Percentiles rank a stretch among this genome's conserved stretches.
phyloP scores from a whole-genome alignment of 352 stramenopile genomes.

The Pythium myriotylum region DNA sequence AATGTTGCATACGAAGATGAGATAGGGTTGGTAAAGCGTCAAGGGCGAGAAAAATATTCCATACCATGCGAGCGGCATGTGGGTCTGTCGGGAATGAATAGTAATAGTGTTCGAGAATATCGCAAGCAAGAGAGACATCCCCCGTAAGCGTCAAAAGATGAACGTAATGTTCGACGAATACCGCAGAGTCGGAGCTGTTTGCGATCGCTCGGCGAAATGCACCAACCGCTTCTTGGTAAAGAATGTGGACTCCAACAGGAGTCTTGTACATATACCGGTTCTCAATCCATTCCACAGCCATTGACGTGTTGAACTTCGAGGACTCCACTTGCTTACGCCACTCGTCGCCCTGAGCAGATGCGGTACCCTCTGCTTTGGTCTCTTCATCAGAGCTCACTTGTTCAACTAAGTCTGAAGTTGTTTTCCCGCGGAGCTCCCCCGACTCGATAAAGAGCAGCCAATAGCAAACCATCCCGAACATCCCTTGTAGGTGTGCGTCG shows the following conservation, averaged over 20 bases:
- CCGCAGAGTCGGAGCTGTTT: slow-evolving; percentile 48
- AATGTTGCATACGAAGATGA: no score
- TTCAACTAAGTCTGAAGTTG: slow-evolving; percentile 33
- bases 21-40: background rate
- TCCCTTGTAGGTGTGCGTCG: slow-evolving; percentile 61
- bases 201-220: slow-evolving; percentile 64
- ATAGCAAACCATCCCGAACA: slow-evolving; percentile 82
- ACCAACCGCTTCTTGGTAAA: slow-evolving; percentile 69
- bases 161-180: slow-evolving; percentile 77
- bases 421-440: slow-evolving; percentile 55
- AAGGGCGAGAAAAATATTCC: background rate
- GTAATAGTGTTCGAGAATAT: slow-evolving; percentile 79
- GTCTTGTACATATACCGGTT: slow-evolving; percentile 67
- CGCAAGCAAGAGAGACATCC: slow-evolving; percentile 58
- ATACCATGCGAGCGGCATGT: slow-evolving; percentile 74
- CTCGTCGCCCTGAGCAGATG: background rate
- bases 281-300: slow-evolving; percentile 42
- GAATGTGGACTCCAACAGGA: slow-evolving; percentile 63
- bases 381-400: slow-evolving; percentile 30
- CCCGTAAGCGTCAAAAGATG: slow-evolving; percentile 68
- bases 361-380: slow-evolving; percentile 7
- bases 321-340: no score
- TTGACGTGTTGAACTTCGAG: background rate
- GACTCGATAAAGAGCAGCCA: slow-evolving; percentile 85
- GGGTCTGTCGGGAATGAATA: slow-evolving; percentile 56